Evolutionary conservation across 1,139 yeast genomes (phyloP).

Genomic region (Taphrina betulina): DNA sequence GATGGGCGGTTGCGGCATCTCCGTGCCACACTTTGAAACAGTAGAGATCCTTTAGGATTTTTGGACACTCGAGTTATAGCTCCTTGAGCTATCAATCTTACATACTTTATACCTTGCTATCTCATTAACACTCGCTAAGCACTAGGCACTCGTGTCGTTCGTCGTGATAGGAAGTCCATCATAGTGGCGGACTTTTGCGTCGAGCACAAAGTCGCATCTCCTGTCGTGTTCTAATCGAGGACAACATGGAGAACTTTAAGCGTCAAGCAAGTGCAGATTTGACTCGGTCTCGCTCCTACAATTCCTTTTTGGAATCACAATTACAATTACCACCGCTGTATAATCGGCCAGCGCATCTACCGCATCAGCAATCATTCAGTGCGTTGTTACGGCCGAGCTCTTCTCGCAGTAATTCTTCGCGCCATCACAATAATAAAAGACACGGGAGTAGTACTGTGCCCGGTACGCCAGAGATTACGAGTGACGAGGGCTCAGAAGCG

Average conservation of each 20-base stretch:
- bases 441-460: conserved; percentile 14
- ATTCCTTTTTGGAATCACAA: conserved; percentile 17
- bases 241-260: conserved; percentile 5
- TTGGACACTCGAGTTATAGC: too few relatives aligned
- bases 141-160: too few relatives aligned
- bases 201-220: too few relatives aligned
- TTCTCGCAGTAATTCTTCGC: neutral
- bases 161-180: too few relatives aligned
- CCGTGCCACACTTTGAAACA: too few relatives aligned
- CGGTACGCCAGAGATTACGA: conserved; percentile 18
- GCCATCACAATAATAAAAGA: neutral
- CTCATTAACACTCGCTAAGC: too few relatives aligned
- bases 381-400: conserved; percentile 22
- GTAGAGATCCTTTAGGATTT: too few relatives aligned
- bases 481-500: conserved; percentile 22
- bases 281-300: conserved; percentile 19
- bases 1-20: too few relatives aligned
- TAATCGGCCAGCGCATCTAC: conserved; percentile 27
- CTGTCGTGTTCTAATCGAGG: too few relatives aligned
- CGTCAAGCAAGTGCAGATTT: conserved; percentile 11
- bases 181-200: too few relatives aligned
- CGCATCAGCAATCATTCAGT: conserved; percentile 25
- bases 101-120: too few relatives aligned
- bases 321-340: conserved; percentile 26
- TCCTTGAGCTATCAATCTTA: too few relatives aligned